phyloP scores from a whole-genome alignment of 2,329 filamentous ascomycete genomes.

The Fusarium poae region DNA sequence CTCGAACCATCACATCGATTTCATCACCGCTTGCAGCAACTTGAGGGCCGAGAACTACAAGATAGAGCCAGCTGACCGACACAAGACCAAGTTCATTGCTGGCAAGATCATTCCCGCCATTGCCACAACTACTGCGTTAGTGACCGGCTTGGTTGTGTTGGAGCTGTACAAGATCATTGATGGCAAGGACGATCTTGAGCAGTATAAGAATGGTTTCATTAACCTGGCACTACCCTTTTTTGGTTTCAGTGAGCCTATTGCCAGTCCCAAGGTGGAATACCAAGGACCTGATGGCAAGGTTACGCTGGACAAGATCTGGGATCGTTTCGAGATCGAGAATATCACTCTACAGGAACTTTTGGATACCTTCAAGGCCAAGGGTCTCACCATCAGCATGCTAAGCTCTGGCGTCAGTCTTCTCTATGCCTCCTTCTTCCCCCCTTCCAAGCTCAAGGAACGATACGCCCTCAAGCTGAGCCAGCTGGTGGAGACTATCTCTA shows the following conservation, averaged over 20 bases:
- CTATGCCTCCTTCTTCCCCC: slow-evolving; percentile 92
- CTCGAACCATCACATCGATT: slow-evolving; percentile 97
- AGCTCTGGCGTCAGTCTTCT: slow-evolving; percentile 97
- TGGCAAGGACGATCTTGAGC: slow-evolving; percentile 94
- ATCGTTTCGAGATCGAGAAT: slow-evolving; percentile 91
- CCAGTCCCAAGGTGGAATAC: slow-evolving; percentile 93
- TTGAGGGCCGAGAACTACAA: slow-evolving; percentile 98
- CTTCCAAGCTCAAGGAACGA: slow-evolving; percentile 83
- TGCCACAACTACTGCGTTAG: slow-evolving; percentile 94
- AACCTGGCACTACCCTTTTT: slow-evolving; percentile 98
- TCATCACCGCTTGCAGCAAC: slow-evolving; percentile 97
- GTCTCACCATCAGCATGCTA: slow-evolving; percentile 89
- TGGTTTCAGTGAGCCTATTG: slow-evolving; percentile 96
- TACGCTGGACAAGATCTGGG: slow-evolving; percentile 95
- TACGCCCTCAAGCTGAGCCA: slow-evolving; percentile 86
- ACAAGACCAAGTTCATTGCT: slow-evolving; percentile 99
- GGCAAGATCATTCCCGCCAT: slow-evolving; percentile 99
- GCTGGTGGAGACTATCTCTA: slow-evolving; percentile 88
- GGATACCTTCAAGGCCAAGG: slow-evolving; percentile 82
- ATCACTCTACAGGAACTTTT: slow-evolving; percentile 88
- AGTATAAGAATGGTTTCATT: slow-evolving; percentile 99
- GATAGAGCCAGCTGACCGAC: slow-evolving; percentile 89
- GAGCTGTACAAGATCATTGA: slow-evolving; percentile 98
- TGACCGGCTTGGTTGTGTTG: slow-evolving; percentile 91
- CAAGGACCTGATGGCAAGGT: slow-evolving; percentile 82